A percentile compares a stretch with the other conserved stretches of the same genome.
Evolutionary conservation across 2,329 filamentous ascomycete genomes (phyloP).

Genomic region (Fusarium tuaranense): DNA sequence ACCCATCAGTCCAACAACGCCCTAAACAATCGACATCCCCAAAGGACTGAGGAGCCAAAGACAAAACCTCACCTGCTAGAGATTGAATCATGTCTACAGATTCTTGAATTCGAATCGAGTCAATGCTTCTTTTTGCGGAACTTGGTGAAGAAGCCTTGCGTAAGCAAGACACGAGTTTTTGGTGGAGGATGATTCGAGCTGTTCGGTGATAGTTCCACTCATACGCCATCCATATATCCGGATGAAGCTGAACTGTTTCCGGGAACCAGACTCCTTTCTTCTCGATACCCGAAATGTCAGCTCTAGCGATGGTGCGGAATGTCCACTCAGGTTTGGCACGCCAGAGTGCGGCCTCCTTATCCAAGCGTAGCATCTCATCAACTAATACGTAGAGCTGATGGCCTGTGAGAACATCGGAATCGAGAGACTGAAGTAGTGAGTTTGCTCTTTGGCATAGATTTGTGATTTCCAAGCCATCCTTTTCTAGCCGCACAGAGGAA

Average conservation of each 20-base stretch:
- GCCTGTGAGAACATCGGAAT: neutral
- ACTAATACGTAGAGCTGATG: constrained; percentile 34
- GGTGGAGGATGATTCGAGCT: constrained; percentile 51
- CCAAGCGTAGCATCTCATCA: constrained; percentile 46
- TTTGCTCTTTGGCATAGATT: constrained; percentile 48
- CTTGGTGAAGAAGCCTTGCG: constrained; percentile 3
- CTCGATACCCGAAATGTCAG: constrained; percentile 25
- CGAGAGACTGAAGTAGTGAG: constrained; percentile 36
- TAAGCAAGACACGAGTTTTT: constrained; percentile 49
- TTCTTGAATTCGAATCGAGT: neutral
- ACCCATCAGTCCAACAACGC: constrained; percentile 1
- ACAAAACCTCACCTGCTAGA: constrained; percentile 49
- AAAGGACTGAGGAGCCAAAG: constrained; percentile 52
- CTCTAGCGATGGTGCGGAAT: constrained; percentile 41
- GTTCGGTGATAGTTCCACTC: constrained; percentile 56
- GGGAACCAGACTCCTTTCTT: constrained; percentile 26
- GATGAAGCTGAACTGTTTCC: constrained; percentile 49
- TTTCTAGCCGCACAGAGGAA: constrained; percentile 33
- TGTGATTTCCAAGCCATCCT: constrained; percentile 25
- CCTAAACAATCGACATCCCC: constrained; percentile 50
- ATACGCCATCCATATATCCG: constrained; percentile 55
- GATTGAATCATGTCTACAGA: constrained; percentile 34
- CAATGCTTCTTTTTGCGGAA: neutral
- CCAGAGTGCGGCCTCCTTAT: constrained; percentile 47
- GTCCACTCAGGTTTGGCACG: constrained; percentile 49